These are phyloP conservation scores for Primulina huaijiensis DNA, from an alignment of 257 asterid genomes.

Conservation along the genomic window DNA sequence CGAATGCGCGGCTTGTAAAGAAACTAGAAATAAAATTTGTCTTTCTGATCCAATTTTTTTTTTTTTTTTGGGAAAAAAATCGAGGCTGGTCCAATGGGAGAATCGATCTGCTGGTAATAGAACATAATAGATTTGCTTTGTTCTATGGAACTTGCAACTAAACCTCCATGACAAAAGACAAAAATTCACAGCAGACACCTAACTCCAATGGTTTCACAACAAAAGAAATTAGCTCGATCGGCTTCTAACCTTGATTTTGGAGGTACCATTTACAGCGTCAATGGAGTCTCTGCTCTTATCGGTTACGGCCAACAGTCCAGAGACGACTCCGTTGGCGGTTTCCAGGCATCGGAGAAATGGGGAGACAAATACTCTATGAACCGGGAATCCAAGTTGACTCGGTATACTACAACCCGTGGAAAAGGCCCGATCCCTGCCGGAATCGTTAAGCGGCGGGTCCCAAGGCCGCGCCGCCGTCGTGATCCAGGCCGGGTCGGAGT, in stretches of 20 bases:
- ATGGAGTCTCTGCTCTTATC: conserved; percentile 17
- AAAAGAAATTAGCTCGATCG: not conserved
- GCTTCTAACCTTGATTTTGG: not conserved
- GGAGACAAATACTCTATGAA: conserved; percentile 44
- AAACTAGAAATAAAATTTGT: too few relatives aligned
- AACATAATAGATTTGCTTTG: too few relatives aligned
- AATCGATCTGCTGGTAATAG: not conserved
- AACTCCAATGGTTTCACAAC: too few relatives aligned
- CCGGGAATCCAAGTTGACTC: conserved; percentile 25
- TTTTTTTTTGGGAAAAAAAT: too few relatives aligned
- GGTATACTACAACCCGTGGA: conserved; percentile 37
- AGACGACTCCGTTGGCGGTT: conserved; percentile 40
- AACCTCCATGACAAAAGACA: too few relatives aligned
- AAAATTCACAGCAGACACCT: too few relatives aligned
- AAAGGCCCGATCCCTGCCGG: conserved; percentile 41
- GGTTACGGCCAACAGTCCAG: conserved; percentile 33
- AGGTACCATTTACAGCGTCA: not conserved
- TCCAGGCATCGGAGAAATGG: conserved; percentile 50
- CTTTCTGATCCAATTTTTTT: too few relatives aligned
- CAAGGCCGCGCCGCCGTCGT: conserved; percentile 38
- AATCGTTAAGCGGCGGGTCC: conserved; percentile 48
- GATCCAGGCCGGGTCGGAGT: conserved; percentile 44
- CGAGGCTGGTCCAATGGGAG: not conserved
- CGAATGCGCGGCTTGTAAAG: too few relatives aligned
- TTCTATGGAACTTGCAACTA: too few relatives aligned